Percentiles rank a stretch among this genome's conserved stretches.
phyloP scores from a whole-genome alignment of 2,329 filamentous ascomycete genomes.

The Aspergillus quadrilineatus region DNA sequence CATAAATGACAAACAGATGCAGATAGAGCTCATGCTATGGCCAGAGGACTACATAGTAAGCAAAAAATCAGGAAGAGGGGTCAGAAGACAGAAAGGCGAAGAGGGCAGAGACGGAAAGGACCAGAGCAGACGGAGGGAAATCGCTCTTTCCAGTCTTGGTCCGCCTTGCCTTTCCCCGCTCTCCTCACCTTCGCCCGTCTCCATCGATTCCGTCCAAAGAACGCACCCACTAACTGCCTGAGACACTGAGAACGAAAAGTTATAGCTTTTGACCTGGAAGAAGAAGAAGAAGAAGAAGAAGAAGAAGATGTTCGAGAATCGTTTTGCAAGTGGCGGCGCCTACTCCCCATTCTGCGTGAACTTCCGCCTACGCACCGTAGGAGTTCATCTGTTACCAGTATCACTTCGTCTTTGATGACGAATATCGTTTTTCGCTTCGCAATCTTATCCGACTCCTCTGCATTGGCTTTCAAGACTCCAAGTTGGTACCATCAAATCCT shows the following conservation, averaged over 20 bases:
- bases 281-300: no score
- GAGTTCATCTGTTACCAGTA: not conserved
- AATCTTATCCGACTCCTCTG: no score
- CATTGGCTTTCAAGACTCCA: no score
- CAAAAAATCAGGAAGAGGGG: slow-evolving; percentile 33
- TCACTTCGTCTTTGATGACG: not conserved
- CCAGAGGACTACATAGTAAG: slow-evolving; percentile 45
- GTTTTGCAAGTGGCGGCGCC: slow-evolving; percentile 4
- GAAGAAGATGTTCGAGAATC: no score
- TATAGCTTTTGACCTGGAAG: no score
- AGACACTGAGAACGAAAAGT: not conserved
- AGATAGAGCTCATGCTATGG: slow-evolving; percentile 33
- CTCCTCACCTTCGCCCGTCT: slow-evolving; percentile 12
- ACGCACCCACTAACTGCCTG: not conserved
- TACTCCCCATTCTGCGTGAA: slow-evolving; percentile 7
- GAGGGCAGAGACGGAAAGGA: slow-evolving; percentile 32
- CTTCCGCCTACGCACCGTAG: slow-evolving; percentile 16
- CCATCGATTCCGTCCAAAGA: not conserved
- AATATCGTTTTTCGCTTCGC: not conserved
- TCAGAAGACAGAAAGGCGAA: slow-evolving; percentile 33
- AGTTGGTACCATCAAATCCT: no score
- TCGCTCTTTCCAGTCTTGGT: not conserved
- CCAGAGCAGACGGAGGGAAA: slow-evolving; percentile 30
- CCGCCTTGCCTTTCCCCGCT: slow-evolving; percentile 2
- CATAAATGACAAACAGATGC: slow-evolving; percentile 15